phyloP scores from a whole-genome alignment of 2,329 filamentous ascomycete genomes.

The Fusarium zealandicum region DNA sequence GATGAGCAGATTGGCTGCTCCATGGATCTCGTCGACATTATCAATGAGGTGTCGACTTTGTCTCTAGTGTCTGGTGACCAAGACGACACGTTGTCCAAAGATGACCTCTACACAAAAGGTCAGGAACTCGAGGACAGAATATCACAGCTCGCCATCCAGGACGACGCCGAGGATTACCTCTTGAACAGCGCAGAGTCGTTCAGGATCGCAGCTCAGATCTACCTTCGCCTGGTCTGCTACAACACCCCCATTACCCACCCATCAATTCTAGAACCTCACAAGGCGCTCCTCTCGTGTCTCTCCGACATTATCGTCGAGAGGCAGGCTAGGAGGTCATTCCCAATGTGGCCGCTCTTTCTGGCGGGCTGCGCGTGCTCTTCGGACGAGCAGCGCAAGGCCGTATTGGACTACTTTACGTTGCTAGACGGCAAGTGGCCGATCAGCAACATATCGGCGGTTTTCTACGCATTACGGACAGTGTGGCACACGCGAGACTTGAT shows the following conservation, averaged over 20 bases:
- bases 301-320: conserved; percentile 34
- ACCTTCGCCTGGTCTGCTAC: conserved; percentile 35
- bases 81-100: conserved; percentile 1
- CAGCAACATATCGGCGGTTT: conserved; percentile 37
- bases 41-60: conserved; percentile 34
- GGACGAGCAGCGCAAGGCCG: conserved; percentile 33
- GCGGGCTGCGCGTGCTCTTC: conserved; percentile 36
- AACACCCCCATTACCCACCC: conserved; percentile 27
- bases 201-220: conserved; percentile 32
- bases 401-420: conserved; percentile 30
- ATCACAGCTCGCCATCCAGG: background rate
- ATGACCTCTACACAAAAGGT: conserved; percentile 14
- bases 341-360: conserved; percentile 39
- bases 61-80: conserved; percentile 2
- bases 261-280: conserved; percentile 22
- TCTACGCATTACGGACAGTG: conserved; percentile 32
- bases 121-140: conserved; percentile 27
- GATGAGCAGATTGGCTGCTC: conserved; percentile 39
- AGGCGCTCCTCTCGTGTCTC: conserved; percentile 20
- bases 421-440: conserved; percentile 37
- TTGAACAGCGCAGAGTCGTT: conserved; percentile 34
- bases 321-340: conserved; percentile 32
- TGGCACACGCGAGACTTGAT: conserved; percentile 35
- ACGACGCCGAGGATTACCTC: conserved; percentile 24
- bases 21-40: conserved; percentile 38